Evolutionary conservation across 1,139 yeast genomes (phyloP).

Genomic region (Debaryomyces udenii): DNA sequence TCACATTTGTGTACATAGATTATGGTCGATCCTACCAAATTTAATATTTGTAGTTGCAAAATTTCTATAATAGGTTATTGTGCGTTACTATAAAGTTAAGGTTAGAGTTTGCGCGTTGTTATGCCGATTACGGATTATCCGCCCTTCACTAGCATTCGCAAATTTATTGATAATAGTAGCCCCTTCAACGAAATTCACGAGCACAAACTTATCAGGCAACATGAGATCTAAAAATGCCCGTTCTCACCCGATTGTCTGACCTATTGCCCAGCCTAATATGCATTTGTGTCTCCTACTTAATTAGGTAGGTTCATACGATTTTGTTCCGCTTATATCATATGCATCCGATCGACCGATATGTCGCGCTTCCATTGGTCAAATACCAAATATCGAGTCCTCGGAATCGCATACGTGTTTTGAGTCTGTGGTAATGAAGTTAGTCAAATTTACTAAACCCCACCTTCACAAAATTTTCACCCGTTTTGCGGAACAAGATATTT

Average conservation of each 20-base stretch:
- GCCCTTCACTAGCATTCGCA: too few relatives aligned
- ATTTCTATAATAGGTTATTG: neutral
- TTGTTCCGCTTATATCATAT: conserved; percentile 4
- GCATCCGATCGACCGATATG: conserved; percentile 7
- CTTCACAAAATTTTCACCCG: conserved; percentile 7
- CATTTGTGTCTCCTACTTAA: too few relatives aligned
- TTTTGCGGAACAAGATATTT: conserved; percentile 4
- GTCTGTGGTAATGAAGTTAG: conserved; percentile 5
- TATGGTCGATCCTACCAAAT: neutral
- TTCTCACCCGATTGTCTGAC: too few relatives aligned
- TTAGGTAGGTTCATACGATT: neutral
- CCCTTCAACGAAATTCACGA: too few relatives aligned
- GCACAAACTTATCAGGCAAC: too few relatives aligned
- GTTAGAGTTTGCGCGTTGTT: too few relatives aligned
- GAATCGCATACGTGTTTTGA: conserved; percentile 7
- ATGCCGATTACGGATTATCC: too few relatives aligned
- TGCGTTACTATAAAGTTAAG: neutral
- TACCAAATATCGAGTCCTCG: conserved; percentile 3
- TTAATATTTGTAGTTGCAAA: too few relatives aligned
- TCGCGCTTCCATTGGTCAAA: conserved; percentile 6
- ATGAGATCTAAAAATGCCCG: too few relatives aligned
- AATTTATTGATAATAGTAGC: too few relatives aligned
- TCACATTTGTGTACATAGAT: neutral
- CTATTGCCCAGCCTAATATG: too few relatives aligned
- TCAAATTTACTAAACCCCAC: conserved; percentile 5